Base-by-base conservation (phyloP, 805 yeast genomes). In the Hyphopichia homilentoma region DNA sequence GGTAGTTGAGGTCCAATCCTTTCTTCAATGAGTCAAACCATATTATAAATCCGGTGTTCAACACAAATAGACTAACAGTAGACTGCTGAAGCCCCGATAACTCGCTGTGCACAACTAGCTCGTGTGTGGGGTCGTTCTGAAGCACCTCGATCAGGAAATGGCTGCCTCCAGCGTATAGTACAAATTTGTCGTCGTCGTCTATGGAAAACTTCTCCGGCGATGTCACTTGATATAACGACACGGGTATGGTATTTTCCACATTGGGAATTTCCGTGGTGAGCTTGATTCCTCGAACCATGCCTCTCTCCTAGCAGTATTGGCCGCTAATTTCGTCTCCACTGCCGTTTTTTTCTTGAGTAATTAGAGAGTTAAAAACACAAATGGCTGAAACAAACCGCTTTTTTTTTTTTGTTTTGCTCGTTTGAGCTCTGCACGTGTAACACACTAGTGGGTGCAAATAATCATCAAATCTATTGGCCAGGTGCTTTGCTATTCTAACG, bases 181-280 rank as follows among this genome's bases (percentile, higher is more conserved):
- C 64, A 36, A 57, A 51, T 44, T 65, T 61, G 40, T 66, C 72
- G 31, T 64, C 63, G 23, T 51, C 53, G 9, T 36, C 44, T 16
- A 55, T 40, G 11, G 66, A 56, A 41, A 55, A 67, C 27, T 49
- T 41, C 21, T 59, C 71, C 1, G 73, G 73, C 3, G 62, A 59
- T 17, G 63, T 60, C 8, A 61, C 47, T 33, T 53, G 62, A 40
- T 56, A 68, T 16, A 47, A 43, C 11, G 48, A 32, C 7, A 50
- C 42, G 4, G 59, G 55, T 8, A 65, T 53, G 6, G 74, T 67
- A 46, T 67, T 65, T 36, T 68, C 74, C 31, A 53, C 48, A 36
- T 55, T 65, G 18, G 74, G 74, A 21, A 29, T 40, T 21, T 51
- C 54, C n/a, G 27, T 17, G 9, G 44, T 30, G 14, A 50, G 14